Evolutionary conservation across 108 stramenopile species (phyloP).

Genomic region (Schizochytrium sp.): DNA sequence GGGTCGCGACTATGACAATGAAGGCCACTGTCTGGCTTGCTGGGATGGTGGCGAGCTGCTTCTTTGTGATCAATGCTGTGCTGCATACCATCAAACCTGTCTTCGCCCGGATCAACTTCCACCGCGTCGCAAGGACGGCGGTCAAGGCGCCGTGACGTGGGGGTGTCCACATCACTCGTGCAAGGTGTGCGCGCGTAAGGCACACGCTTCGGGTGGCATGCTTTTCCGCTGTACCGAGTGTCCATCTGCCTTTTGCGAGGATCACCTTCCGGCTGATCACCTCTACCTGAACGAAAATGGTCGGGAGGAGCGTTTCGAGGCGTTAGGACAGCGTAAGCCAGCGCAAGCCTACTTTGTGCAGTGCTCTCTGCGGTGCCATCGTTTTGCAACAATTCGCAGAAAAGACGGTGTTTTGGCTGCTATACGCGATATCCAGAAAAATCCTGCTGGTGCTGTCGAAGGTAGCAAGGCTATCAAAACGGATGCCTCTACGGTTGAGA

Average conservation of each 20-base stretch:
- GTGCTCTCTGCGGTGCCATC: not conserved
- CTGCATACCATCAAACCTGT: conserved; percentile 61
- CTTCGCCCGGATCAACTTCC: conserved; percentile 21
- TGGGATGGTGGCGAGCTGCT: conserved; percentile 66
- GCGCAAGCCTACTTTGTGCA: not conserved
- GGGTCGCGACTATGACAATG: conserved; percentile 33
- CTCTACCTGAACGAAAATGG: not conserved
- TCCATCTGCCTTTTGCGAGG: not conserved
- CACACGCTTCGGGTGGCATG: not conserved
- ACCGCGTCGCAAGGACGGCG: not conserved
- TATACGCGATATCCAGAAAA: not conserved
- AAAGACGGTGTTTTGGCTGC: not conserved
- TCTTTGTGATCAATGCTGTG: conserved; percentile 67
- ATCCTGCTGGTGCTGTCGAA: too few species aligned
- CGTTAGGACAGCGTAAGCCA: not conserved
- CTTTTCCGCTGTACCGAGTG: not conserved
- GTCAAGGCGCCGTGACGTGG: not conserved
- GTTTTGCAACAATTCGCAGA: not conserved
- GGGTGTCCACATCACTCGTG: not conserved
- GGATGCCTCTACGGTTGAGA: too few species aligned
- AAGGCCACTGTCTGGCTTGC: conserved; percentile 58
- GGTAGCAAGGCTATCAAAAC: too few species aligned
- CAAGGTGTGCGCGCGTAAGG: not conserved
- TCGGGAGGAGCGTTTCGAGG: not conserved
- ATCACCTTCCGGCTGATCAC: not conserved